Evolutionary conservation across 2,329 filamentous ascomycete species (phyloP), one percentile per base, ranked within the genome.

Genomic region (Colletotrichum sp.): DNA sequence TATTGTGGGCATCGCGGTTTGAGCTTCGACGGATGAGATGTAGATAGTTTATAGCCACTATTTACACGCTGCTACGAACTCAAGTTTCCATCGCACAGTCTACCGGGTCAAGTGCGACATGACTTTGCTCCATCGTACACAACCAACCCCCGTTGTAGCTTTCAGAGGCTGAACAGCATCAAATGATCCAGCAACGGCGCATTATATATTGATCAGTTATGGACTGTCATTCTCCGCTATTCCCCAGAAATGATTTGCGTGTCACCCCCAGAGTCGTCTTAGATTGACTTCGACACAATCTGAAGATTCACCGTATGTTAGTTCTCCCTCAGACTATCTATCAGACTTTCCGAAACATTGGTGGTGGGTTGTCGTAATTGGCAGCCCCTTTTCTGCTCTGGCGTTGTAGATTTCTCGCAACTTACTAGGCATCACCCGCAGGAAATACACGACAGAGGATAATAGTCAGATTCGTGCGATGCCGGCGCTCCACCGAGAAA

Each of bases 211-310:
- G 6, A 49, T 13, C 3, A 21, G 18, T 4, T 0, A 49, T 21
- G 10, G 0, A 1, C 18, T 10, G 18, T 10, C 0, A 0, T n/a
- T 0, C 1, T 10, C 39, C 0, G 34, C 18, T 2, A 0, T 6
- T n/a, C 18, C 8, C 8, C 9, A 44, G 3, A 12, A 44, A 44
- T n/a, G 9, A 44, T 44, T 10, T 44, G 18, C 39, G 8, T 44
- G 18, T 44, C 39, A 44, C 39, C 18, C 16, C 2, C 39, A 6
- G 4, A 0, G 8, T 44, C 16, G 1, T 44, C 39, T 44, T 44
- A 2, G 16, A 6, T 44, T 44, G 36, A 2, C 36, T 44, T 10
- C 0, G 8, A 39, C 4, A 16, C 7, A 39, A 39, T 1, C 16
- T 44, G 8, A 6, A 9, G 36, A 44, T 44, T 1, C 6, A 34